Evolutionary conservation across 148 eudicot species (phyloP), one percentile per base, ranked within the genome.

Genomic region (Bassia scoparia): DNA sequence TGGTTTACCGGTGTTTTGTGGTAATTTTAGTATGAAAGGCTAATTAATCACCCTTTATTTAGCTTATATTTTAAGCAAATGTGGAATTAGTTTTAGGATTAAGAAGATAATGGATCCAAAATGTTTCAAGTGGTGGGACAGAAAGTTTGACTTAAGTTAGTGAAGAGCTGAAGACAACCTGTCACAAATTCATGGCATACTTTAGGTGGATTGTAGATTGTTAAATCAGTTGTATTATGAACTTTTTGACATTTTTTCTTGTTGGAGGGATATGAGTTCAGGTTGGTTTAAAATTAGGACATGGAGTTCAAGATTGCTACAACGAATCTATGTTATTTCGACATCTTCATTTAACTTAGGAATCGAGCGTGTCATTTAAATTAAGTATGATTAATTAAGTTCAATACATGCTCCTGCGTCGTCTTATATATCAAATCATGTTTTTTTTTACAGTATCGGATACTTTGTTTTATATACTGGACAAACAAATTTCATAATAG

Each of bases 381-480:
- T 48, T 17, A 2, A 48, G 52, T 48, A 48, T 48, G 11, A 21
- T 49, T 48, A 38, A 1, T 26, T 13, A n/a, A 44, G 20, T 56
- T 49, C 0, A 44, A 14, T 46, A 71, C 56, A 46, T 49, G 26
- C 35, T 43, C 52, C 74, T 52, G 29, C n/a, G n/a, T n/a, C n/a
- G n/a, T n/a, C n/a, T n/a, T n/a, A 61, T 59, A 7, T 66, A 30
- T 72, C 37, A 31, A 31, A 16, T 73, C 81, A 55, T 73, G n/a
- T n/a, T n/a, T 18, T 24, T 35, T 76, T 59, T 79, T 80, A 64
- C 89, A 93, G 98, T 23, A 74, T 87, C 24, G 98, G 98, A 67
- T 93, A 97, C 38, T 72, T 86, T 70, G 79, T 90, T 67, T 71
- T 93, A 81, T 93, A 93, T 81, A 78, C 83, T 10, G 98, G 97